Base-by-base conservation (phyloP, 768 basidiomycete species). In the Tulasnella sp. region DNA sequence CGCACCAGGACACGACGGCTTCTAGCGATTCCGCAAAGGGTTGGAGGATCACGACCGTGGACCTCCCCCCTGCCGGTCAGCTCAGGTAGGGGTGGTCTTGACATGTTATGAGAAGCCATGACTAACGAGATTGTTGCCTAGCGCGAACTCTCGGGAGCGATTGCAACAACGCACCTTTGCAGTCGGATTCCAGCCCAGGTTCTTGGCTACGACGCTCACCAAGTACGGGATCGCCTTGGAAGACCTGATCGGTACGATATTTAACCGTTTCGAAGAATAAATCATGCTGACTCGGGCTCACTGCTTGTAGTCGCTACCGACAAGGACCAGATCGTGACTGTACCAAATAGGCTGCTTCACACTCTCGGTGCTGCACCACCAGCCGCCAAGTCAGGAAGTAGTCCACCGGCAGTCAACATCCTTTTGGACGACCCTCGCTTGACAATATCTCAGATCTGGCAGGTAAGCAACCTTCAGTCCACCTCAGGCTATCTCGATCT, bases 171-270 rank as follows among this genome's bases (percentile, higher is more conserved):
- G 47, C 47, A 52, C 47, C 47, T 72, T 65, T 41, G 62, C 64
- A 7, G 39, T 72, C 29, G 32, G 34, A 19, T 70, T 44, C 29
- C 9, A 62, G 29, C 52, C 71, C 19, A 87, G 86, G 6, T 86
- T 91, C 4, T 78, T 98, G 26, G 80, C 88, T 0, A 84, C 89
- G 8, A 96, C 96, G 0, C 85, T 84, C 19, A 97, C 95, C 0
- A 92, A 90, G 79, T 93, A 89, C 75, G 95, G 96, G 0, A 92
- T 98, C 74, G 86, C 92, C 0, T 85, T 85, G 67, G 94, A 92
- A 78, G 92, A 97, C 77, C 80, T 98, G 34, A 88, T 98, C 65
- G 86, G 95, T 95, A 74, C 22, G 87, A 83, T n/a, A 19, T n/a
- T 52, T 68, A 16, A 59, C 19, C n/a, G 32, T n/a, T 69, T 62